Evolutionary conservation across 2,329 filamentous ascomycete species (phyloP).

Genomic region (Elsinoe ampelina): DNA sequence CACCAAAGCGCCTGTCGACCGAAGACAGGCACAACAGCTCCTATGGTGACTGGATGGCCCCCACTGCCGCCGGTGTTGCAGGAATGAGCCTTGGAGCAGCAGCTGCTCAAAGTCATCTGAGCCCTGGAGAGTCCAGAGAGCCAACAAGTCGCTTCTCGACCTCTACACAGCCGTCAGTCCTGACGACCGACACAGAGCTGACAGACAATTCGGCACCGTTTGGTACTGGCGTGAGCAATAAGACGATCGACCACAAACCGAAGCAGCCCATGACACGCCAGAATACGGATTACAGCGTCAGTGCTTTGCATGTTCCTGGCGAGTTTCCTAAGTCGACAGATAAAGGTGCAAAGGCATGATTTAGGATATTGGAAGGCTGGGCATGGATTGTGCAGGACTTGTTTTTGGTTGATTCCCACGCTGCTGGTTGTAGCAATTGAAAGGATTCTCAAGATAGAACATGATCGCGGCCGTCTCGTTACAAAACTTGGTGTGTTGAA

Average conservation of each 20-base stretch:
- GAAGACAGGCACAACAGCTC: conserved; percentile 29
- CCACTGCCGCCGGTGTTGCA: conserved; percentile 34
- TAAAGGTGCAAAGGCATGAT: conserved; percentile 6
- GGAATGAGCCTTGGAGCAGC: conserved; percentile 33
- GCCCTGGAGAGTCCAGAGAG: not conserved
- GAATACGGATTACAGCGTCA: conserved; percentile 45
- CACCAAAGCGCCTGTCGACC: conserved; percentile 1
- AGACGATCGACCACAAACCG: not conserved
- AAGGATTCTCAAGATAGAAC: not conserved
- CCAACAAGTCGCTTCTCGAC: conserved; percentile 8
- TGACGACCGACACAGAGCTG: conserved; percentile 7
- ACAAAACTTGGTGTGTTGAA: not conserved
- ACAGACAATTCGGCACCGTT: conserved; percentile 3
- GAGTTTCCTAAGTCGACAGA: conserved; percentile 35
- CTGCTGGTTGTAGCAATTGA: not conserved
- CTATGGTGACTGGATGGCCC: conserved; percentile 46
- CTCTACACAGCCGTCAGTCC: conserved; percentile 4
- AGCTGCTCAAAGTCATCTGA: conserved; percentile 6
- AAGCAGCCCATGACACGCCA: not conserved
- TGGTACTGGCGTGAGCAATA: not conserved
- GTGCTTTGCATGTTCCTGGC: conserved; percentile 60
- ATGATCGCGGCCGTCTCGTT: not conserved
- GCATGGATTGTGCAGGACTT: not conserved
- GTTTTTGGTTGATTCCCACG: not conserved
- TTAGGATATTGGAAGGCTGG: not conserved